Evolutionary conservation across 148 eudicot genomes (phyloP), one percentile per base, ranked within the genome.

Genomic region (Heliamphora exappendiculata): DNA sequence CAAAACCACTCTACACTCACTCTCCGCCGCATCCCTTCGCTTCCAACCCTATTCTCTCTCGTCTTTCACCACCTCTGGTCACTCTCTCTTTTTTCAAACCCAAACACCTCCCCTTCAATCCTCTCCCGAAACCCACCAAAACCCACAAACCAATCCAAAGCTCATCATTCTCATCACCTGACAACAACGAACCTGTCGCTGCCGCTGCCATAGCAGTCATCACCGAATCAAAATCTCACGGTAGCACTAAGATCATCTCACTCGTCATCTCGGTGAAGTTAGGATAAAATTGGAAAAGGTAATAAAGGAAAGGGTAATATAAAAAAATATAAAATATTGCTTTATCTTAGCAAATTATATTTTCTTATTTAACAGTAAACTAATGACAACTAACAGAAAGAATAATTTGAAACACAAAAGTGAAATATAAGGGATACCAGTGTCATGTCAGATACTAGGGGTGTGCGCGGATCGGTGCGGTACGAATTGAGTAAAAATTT

Each of bases 221-320:
- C n/a, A n/a, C n/a, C 20, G 29, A 22, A 4, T 70, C 79, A 2
- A 4, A 31, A 60, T 9, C 67, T 5, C 28, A 26, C 57, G 22
- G 12, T 67, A 96, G 92, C 28, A 91, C 96, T 4, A 93, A 91
- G 59, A 65, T 74, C 20, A 22, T 86, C 76, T 97, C 96, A 0
- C 73, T 93, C 2, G 36, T 90, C 1, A 26, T 91, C 79, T 93
- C 98, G 14, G 34, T 93, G 72, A n/a, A n/a, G n/a, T n/a, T n/a
- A n/a, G n/a, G n/a, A n/a, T n/a, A n/a, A n/a, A n/a, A n/a, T n/a
- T n/a, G n/a, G n/a, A n/a, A n/a, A n/a, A n/a, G n/a, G n/a, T n/a
- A n/a, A n/a, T n/a, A n/a, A n/a, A n/a, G n/a, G n/a, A n/a, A n/a
- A n/a, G n/a, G n/a, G n/a, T n/a, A n/a, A n/a, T n/a, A n/a, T n/a